Evolutionary conservation across 345 rosid genomes (phyloP), one percentile per base, ranked within the genome.

Genomic region (Tarenaya hassleriana): DNA sequence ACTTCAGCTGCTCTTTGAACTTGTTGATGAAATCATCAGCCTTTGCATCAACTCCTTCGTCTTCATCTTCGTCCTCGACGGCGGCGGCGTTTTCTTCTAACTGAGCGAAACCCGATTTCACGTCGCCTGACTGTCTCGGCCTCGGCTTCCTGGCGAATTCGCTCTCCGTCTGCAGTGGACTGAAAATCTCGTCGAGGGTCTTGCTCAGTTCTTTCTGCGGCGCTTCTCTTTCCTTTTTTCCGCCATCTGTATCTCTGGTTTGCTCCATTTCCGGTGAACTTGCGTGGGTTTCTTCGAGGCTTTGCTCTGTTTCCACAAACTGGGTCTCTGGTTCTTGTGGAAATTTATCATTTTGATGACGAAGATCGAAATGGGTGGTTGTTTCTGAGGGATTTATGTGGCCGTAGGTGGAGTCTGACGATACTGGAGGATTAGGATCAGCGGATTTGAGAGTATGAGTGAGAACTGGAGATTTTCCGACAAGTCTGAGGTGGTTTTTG

Each of bases 191-290:
- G 10, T 19, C 50, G 29, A 13, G 10, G 24, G n/a, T 4, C n/a
- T 9, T 24, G 7, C 50, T 14, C 29, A 48, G 6, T 10, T 37
- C 41, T 18, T 47, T 45, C 29, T 24, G 2, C 29, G 29, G 5
- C 29, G 29, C 48, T 55, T 74, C 64, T 70, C 77, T 64, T 84
- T 80, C 7, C 68, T 75, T 12, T 81, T 74, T 61, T 70, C 80
- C 72, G 63, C 78, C 76, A 80, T 63, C 54, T 47, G 61, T 19
- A 52, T 31, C 47, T 68, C 79, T 12, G 79, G 67, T 7, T 57
- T 56, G 50, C 48, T 60, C 69, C 84, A 64, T 52, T 5, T 62
- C 48, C 58, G 60, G 6, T 31, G 6, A 12, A 34, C 10, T 34
- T 34, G 32, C 8, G 27, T 45, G 57, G 34, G 43, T 14, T 45